phyloP scores from a whole-genome alignment of 2,329 filamentous ascomycete species.

The Fusarium sp. region DNA sequence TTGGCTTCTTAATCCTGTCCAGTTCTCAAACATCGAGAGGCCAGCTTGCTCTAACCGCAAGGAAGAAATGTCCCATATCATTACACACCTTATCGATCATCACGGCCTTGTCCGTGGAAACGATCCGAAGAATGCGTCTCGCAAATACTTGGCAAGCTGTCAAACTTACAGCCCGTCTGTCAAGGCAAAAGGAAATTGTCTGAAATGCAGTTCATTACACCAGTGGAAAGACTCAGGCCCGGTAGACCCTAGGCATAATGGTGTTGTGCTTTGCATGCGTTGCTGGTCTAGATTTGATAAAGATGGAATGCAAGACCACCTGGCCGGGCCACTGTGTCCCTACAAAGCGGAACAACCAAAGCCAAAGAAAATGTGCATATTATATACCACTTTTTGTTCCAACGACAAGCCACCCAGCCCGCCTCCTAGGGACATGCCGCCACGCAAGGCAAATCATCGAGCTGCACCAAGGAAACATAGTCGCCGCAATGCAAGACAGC shows the following conservation, averaged over 20 bases:
- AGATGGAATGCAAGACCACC: constrained; percentile 27
- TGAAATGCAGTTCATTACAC: constrained; percentile 24
- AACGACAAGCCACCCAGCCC: constrained; percentile 11
- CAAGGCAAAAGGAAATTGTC: constrained; percentile 34
- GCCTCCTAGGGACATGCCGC: constrained; percentile 8
- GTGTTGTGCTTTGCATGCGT: constrained; percentile 33
- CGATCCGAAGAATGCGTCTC: constrained; percentile 22
- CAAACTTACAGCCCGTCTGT: not conserved
- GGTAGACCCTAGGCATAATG: constrained; percentile 17
- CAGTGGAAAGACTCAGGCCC: constrained; percentile 26
- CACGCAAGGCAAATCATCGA: not conserved
- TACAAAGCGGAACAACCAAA: constrained; percentile 35
- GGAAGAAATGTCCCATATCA: constrained; percentile 38
- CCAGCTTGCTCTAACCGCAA: constrained; percentile 29
- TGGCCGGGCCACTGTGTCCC: constrained; percentile 23
- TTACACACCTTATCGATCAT: constrained; percentile 36
- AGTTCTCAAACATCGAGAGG: constrained; percentile 19
- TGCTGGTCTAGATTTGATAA: constrained; percentile 35
- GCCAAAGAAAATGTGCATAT: constrained; percentile 27
- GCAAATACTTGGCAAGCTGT: constrained; percentile 35
- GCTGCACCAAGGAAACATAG: not conserved
- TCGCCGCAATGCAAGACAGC: constrained; percentile 4
- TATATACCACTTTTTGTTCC: constrained; percentile 38
- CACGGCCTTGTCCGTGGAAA: constrained; percentile 38
- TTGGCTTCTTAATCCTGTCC: constrained; percentile 12